A percentile compares a stretch with the other conserved stretches of the same genome.
Conservation (phyloP, 2,329 filamentous ascomycete species). For the Fusarium sambucinum region DNA sequence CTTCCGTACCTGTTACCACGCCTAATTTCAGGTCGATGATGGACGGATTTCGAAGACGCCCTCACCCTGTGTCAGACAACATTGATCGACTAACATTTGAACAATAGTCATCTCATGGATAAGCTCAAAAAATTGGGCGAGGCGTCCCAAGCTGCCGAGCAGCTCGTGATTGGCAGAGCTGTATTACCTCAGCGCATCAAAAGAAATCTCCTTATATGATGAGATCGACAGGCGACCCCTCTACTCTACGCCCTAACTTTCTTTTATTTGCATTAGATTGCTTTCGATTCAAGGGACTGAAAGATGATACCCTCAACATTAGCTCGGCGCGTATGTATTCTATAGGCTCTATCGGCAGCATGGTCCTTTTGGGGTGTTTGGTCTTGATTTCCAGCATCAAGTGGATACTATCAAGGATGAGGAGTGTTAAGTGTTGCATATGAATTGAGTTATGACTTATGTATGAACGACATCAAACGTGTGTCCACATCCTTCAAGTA, state of each 20-base stretch:
- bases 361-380: background rate
- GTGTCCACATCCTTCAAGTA: background rate
- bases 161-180: slow-evolving; percentile 50
- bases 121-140: slow-evolving; percentile 64
- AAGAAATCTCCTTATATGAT: slow-evolving; percentile 50
- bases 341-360: slow-evolving; percentile 1
- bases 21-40: slow-evolving; percentile 44
- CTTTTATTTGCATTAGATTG: slow-evolving; percentile 12
- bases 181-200: slow-evolving; percentile 61
- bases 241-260: background rate
- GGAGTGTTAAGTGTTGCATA: background rate
- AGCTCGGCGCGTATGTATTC: slow-evolving; percentile 25
- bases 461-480: slow-evolving; percentile 8
- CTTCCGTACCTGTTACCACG: slow-evolving; percentile 33
- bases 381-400: background rate
- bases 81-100: slow-evolving; percentile 50
- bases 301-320: slow-evolving; percentile 40
- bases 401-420: background rate
- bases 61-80: slow-evolving; percentile 47
- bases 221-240: background rate
- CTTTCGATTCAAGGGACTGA: slow-evolving; percentile 5
- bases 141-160: slow-evolving; percentile 51
- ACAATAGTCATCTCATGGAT: slow-evolving; percentile 65
- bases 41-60: slow-evolving; percentile 45
- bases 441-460: slow-evolving; percentile 10